Base-by-base conservation (phyloP, 495 filamentous ascomycete genomes). In the Penicillium fimorum region DNA sequence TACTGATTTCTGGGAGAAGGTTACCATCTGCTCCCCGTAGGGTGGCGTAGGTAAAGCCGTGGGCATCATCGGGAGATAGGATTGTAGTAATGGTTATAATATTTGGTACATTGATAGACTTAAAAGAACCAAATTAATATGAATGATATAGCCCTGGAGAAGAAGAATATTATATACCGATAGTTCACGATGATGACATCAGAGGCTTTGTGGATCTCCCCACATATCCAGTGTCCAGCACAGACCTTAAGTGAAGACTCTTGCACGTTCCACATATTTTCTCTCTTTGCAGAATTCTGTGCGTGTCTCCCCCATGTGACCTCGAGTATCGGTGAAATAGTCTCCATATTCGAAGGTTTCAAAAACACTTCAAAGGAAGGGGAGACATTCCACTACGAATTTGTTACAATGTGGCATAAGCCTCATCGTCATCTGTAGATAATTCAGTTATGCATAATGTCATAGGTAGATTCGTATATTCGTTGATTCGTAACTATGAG, bases 1-100 rank as follows among this genome's bases (percentile, higher is more conserved):
- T 71, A 98, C 96, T 83, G 93, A 89, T 64, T 91, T 91, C 71
- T 91, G 88, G 59, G 97, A 89, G 76, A 98, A 98, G 81, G 96
- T 92, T 67, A 91, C 92, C 92, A 96, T 95, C 12, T 52, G 59
- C 35, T 58, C 54, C 17, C 62, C 65, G 10, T 43, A 40, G 27
- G 53, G 49, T n/a, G 56, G 41, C 15, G 47, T 49, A 25, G 27
- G 22, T 12, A 46, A 6, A 15, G 29, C 11, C 12, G 25, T 10
- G 15, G 47, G 38, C 47, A 46, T 46, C 40, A 57, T 52, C 7
- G 18, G 13, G 13, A 18, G 41, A 44, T 5, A 4, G 30, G 24
- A 53, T 18, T 53, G n/a, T n/a, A 22, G 32, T 20, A 30, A 41
- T 11, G n/a, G 10, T 9, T 52, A 52, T 52, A 52, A 18, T 52